phyloP scores from a whole-genome alignment of 768 basidiomycete genomes.

The Hydnomerulius pinastri region DNA sequence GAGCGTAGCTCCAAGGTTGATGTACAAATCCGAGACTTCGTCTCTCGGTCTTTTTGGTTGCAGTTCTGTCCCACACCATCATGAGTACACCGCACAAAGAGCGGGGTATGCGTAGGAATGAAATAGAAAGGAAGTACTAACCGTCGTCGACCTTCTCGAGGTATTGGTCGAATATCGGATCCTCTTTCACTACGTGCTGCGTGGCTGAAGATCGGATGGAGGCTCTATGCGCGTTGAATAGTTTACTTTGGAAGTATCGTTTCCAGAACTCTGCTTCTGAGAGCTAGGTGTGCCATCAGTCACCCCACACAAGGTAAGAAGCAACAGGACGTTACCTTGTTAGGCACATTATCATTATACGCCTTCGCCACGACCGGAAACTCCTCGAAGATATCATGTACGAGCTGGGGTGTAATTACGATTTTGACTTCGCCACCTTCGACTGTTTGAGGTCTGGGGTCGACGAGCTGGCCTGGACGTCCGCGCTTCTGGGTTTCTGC shows the following conservation, averaged over 20 bases:
- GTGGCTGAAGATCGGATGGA: constrained; percentile 85
- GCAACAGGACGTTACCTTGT: constrained; percentile 51
- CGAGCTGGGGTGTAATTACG: constrained; percentile 86
- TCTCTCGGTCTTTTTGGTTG: constrained; percentile 73
- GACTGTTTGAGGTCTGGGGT: constrained; percentile 82
- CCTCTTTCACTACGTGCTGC: constrained; percentile 85
- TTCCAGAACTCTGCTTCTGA: constrained; percentile 94
- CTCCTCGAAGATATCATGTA: constrained; percentile 96
- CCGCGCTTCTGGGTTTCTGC: constrained; percentile 75
- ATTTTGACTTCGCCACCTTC: constrained; percentile 88
- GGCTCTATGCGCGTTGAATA: constrained; percentile 94
- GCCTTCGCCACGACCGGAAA: constrained; percentile 94
- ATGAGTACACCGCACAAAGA: not conserved
- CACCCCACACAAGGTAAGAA: constrained; percentile 12
- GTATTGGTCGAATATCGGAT: constrained; percentile 94
- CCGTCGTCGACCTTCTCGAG: constrained; percentile 96
- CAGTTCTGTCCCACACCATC: constrained; percentile 47
- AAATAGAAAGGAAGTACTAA: constrained; percentile 35
- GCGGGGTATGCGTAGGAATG: not conserved
- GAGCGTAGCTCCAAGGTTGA: constrained; percentile 84
- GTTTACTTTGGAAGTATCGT: constrained; percentile 93
- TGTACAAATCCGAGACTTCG: constrained; percentile 72
- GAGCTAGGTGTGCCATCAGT: constrained; percentile 50
- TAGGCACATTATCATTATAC: constrained; percentile 90
- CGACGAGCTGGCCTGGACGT: constrained; percentile 83